Evolutionary conservation across 2,329 filamentous ascomycete genomes (phyloP), one percentile per base, ranked within the genome.

Genomic region (Sporothrix euskadiensis): DNA sequence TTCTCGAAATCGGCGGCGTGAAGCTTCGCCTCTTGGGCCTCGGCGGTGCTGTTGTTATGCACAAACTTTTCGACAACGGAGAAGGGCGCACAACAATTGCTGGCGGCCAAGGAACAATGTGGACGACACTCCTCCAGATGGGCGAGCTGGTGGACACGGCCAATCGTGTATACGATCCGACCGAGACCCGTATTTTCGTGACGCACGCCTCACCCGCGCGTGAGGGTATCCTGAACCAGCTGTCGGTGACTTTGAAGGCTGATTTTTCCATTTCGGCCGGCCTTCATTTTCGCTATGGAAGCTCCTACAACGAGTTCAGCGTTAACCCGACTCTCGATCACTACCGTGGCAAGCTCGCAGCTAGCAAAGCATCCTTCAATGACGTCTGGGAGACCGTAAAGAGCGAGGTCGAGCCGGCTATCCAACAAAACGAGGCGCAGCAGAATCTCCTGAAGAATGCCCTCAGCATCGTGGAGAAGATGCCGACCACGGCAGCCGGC

Each of bases 341-440:
- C 83, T 99, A 99, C 83, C 94, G 97, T 74, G 97, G 96, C 80
- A 99, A 99, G 87, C 90, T 99, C 72, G 95, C 96, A 70, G 96
- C 96, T 14, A 98, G 95, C 69, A 98, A 98, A 84, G 95, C 96
- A 1, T 98, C 96, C 0, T 99, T 99, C 86, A 97, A 97, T 81
- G 96, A 99, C 82, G 96, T 99, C 8, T 99, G 96, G 96, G 96
- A 99, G 82, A 99, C 96, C 0, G 96, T 99, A 79, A 97, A 97
- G 84, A 88, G 90, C 69, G 96, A 99, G 82, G 96, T 99, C 16
- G 94, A 98, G 84, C 92, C 95, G 30, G 96, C 95, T 5, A 97
- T 99, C 75, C 88, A 92, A 74, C 92, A 96, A 79, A 99, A 98
- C 80, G 93, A 97, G 78, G 93, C 93, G 0, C 96, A 99, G 81